Conservation (phyloP, 352 stramenopile species). For the Phytophthora kernoviae region DNA sequence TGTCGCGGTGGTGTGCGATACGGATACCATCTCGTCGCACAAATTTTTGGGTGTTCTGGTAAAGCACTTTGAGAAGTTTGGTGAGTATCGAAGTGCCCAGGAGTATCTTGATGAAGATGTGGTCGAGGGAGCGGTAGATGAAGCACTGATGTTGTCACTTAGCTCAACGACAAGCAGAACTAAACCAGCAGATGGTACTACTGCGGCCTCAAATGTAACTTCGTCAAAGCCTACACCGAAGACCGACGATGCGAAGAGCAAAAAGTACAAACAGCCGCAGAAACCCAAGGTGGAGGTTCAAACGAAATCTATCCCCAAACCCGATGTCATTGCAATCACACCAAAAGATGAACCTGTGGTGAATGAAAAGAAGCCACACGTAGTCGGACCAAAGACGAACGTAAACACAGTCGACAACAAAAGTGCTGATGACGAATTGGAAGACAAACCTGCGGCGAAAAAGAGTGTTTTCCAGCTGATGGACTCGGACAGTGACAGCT, state of each 20-base stretch:
- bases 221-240: constrained; percentile 9
- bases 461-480: constrained; percentile 59
- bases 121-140: constrained; percentile 39
- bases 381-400: neutral
- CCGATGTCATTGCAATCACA: constrained; percentile 1
- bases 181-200: neutral
- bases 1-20: constrained; percentile 94
- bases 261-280: constrained; percentile 13
- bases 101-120: constrained; percentile 79
- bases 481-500: constrained; percentile 37
- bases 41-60: constrained; percentile 91
- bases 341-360: neutral
- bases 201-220: neutral
- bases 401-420: constrained; percentile 15
- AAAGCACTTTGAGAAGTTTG: constrained; percentile 92
- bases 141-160: constrained; percentile 15
- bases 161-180: neutral
- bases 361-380: constrained; percentile 8
- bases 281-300: constrained; percentile 18
- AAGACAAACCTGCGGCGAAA: constrained; percentile 18
- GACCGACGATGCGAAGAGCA: constrained; percentile 6
- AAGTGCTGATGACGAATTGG: constrained; percentile 21
- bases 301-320: neutral
- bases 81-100: constrained; percentile 89
- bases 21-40: constrained; percentile 91